Evolutionary conservation across 2,329 filamentous ascomycete species (phyloP).

Genomic region (Fusarium mexicanum): DNA sequence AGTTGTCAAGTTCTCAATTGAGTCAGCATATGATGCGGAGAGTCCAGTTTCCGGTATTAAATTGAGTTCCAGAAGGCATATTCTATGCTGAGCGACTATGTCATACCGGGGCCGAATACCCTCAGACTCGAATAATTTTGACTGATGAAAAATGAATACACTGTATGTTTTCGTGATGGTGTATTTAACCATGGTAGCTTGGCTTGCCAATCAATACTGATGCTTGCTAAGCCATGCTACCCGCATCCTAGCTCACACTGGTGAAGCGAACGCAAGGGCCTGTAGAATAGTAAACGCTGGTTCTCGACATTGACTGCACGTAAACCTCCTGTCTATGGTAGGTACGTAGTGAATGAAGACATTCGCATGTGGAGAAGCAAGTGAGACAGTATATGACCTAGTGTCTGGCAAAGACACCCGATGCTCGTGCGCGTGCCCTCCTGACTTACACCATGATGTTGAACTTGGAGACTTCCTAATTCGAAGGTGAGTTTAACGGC

Average conservation of each 20-base stretch:
- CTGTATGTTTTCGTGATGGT: constrained; percentile 9
- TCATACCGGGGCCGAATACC: background rate
- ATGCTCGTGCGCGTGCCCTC: constrained; percentile 5
- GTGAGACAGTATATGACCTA: constrained; percentile 21
- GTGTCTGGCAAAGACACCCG: background rate
- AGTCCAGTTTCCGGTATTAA: constrained; percentile 16
- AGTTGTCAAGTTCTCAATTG: constrained; percentile 27
- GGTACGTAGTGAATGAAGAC: constrained; percentile 9
- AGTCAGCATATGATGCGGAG: constrained; percentile 13
- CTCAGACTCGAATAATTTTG: background rate
- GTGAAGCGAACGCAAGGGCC: constrained; percentile 24
- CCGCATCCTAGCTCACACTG: constrained; percentile 32
- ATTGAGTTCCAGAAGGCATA: background rate
- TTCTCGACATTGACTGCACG: constrained; percentile 27
- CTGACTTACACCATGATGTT: constrained; percentile 4
- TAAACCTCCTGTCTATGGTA: constrained; percentile 9
- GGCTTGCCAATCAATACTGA: constrained; percentile 17
- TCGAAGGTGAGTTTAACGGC: background rate
- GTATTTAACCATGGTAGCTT: constrained; percentile 5
- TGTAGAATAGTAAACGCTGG: constrained; percentile 19
- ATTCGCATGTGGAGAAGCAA: constrained; percentile 13
- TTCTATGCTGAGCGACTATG: background rate
- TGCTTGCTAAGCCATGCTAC: constrained; percentile 20
- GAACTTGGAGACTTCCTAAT: background rate
- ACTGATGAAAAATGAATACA: background rate